Base-by-base conservation (phyloP, 768 basidiomycete genomes). In the Cystofilobasidium ferigula region DNA sequence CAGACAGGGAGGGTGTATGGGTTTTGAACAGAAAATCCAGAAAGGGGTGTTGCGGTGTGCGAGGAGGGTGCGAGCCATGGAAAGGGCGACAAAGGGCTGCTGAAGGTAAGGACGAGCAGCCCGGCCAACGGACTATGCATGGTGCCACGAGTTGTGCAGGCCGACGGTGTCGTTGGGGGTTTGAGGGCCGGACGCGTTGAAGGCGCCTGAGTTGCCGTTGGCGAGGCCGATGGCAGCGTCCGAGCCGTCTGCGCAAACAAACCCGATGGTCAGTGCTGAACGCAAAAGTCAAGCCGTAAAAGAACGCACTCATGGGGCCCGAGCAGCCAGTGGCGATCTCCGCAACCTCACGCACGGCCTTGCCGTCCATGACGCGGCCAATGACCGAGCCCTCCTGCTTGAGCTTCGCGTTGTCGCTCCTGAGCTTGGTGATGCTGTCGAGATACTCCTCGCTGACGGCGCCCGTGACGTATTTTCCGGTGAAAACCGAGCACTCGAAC, bases 401-500 rank as follows among this genome's bases (percentile, higher is more conserved):
- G 28, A 78, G 77, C 75, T 90, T 86, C 32, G 82, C 82, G 72
- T 88, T 87, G 73, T 98, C 94, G 42, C 86, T 86, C 24, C 95
- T 82, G 63, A 89, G 72, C 42, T 77, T 79, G 75, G 97, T 89
- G 45, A 99, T 73, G 67, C 83, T 79, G 42, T 78, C 75, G 57
- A 99, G 79, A 78, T 99, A 98, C 53, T 73, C 80, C 70, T 89
- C 86, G 71, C 88, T 85, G 30, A 99, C 87, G 20, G 87, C 87
- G 22, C 95, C 94, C 1, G 94, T 99, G 59, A 98, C 83, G 74
- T 99, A 99, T 74, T 95, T 85, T 53, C 95, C 95, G 12, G 89
- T 90, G 77, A 98, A 99, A 28, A 99, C 94, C 18, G 94, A 97
- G 77, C 94, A 98, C 73, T 99, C 95, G 73, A 98, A 95, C 10